Evolutionary conservation across 495 filamentous ascomycete genomes (phyloP).

Genomic region (Parathielavia appendiculata): DNA sequence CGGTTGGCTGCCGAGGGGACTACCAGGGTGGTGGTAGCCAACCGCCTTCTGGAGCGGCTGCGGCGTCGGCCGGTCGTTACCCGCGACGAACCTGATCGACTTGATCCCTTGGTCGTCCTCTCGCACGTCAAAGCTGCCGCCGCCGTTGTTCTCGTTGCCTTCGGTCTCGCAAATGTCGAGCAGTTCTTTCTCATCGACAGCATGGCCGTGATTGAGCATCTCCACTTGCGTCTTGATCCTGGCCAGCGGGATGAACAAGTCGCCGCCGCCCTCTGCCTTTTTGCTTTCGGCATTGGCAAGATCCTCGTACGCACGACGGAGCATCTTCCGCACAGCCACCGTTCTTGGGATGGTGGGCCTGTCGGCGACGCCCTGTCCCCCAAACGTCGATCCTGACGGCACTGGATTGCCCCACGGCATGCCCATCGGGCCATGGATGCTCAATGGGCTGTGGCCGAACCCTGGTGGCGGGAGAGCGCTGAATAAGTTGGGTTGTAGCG

Average conservation of each 20-base stretch:
- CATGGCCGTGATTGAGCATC: conserved; percentile 52
- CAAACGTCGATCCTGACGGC: conserved; percentile 27
- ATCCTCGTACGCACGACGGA: conserved; percentile 47
- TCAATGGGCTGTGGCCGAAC: conserved; percentile 18
- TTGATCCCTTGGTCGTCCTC: conserved; percentile 40
- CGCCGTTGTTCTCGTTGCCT: conserved; percentile 80
- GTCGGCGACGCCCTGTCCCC: conserved; percentile 30
- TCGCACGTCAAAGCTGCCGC: conserved; percentile 69
- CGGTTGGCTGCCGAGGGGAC: conserved; percentile 43
- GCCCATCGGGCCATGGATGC: conserved; percentile 13
- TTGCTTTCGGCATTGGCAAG: conserved; percentile 34
- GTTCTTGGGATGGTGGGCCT: conserved; percentile 33
- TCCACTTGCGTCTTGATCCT: conserved; percentile 63
- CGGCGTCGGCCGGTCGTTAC: conserved; percentile 31
- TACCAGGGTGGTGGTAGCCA: conserved; percentile 46
- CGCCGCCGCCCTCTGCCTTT: conserved; percentile 29
- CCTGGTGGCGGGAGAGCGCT: conserved; percentile 23
- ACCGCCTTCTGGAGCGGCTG: conserved; percentile 34
- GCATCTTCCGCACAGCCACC: conserved; percentile 45
- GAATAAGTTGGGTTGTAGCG: conserved; percentile 22
- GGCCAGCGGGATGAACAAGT: conserved; percentile 63
- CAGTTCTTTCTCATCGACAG: conserved; percentile 65
- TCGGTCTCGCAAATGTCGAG: conserved; percentile 89
- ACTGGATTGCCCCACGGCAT: conserved; percentile 28
- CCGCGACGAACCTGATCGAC: conserved; percentile 60